phyloP scores from a whole-genome alignment of 2,329 filamentous ascomycete genomes.

The Calonectria pteridis region DNA sequence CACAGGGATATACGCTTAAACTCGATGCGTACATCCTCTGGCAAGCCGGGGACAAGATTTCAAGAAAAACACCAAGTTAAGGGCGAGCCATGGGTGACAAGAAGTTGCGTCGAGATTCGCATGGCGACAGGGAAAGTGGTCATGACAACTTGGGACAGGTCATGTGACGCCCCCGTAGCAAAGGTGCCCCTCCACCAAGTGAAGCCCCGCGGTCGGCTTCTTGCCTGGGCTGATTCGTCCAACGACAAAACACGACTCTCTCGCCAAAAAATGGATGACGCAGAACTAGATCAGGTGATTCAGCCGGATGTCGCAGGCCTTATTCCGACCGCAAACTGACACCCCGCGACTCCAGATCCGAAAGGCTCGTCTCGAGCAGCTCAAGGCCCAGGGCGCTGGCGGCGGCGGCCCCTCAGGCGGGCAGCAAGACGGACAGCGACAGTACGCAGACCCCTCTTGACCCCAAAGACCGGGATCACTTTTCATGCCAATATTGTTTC shows the following conservation, averaged over 20 bases:
- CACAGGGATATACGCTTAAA: too few species aligned
- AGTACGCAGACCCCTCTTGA: constrained; percentile 44
- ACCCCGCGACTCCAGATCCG: constrained; percentile 73
- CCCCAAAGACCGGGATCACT: too few species aligned
- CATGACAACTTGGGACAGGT: constrained; percentile 19
- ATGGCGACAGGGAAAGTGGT: neutral
- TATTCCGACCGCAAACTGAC: neutral
- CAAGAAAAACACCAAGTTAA: neutral
- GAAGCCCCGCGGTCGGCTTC: constrained; percentile 35
- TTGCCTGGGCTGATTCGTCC: constrained; percentile 37
- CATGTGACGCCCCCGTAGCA: constrained; percentile 33
- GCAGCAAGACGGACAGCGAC: constrained; percentile 72
- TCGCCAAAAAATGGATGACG: constrained; percentile 55
- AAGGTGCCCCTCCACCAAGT: constrained; percentile 44
- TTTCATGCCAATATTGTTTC: neutral
- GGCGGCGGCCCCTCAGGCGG: constrained; percentile 55
- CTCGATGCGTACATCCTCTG: too few species aligned
- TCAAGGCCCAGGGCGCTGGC: constrained; percentile 78
- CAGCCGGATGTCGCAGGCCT: too few species aligned
- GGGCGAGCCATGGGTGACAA: neutral
- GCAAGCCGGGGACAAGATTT: too few species aligned
- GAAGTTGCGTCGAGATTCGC: too few species aligned
- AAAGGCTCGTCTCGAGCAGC: constrained; percentile 91
- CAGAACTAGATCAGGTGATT: constrained; percentile 57
- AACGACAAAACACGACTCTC: constrained; percentile 15